A percentile compares a stretch with the other conserved stretches of the same genome.
These are phyloP conservation scores for Pseudozyma tsukubaensis DNA, from an alignment of 1,284 basidiomycete genomes.

Conservation along the genomic window DNA sequence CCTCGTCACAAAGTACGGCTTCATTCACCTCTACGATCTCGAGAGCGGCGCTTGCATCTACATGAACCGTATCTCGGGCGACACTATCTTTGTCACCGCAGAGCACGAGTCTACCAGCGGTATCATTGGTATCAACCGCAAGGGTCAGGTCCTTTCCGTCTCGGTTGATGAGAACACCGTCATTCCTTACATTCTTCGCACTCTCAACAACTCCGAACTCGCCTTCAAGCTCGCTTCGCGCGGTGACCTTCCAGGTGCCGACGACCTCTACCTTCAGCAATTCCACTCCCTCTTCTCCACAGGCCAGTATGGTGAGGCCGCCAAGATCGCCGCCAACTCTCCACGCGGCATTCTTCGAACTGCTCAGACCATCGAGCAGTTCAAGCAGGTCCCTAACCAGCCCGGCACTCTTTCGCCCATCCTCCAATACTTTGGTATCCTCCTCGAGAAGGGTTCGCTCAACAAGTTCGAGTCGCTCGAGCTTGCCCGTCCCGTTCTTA, in stretches of 20 bases:
- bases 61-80: slow-evolving; percentile 99
- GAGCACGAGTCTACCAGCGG: slow-evolving; percentile 93
- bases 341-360: slow-evolving; percentile 96
- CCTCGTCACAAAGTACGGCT: slow-evolving; percentile 98
- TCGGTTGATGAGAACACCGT: slow-evolving; percentile 96
- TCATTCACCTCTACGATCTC: slow-evolving; percentile 99
- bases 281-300: slow-evolving; percentile 92
- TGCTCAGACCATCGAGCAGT: slow-evolving; percentile 93
- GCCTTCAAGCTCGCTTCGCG: slow-evolving; percentile 98
- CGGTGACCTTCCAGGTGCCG: slow-evolving; percentile 96
- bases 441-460: slow-evolving; percentile 96
- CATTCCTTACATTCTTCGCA: slow-evolving; percentile 92
- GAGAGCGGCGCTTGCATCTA: slow-evolving; percentile 99
- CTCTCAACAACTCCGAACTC: slow-evolving; percentile 96
- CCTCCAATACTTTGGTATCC: slow-evolving; percentile 96
- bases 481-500: slow-evolving; percentile 92
- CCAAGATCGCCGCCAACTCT: slow-evolving; percentile 97
- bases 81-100: slow-evolving; percentile 98
- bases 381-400: slow-evolving; percentile 92
- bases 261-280: slow-evolving; percentile 95
- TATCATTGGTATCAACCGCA: slow-evolving; percentile 99
- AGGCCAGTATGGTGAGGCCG: slow-evolving; percentile 94
- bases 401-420: slow-evolving; percentile 94
- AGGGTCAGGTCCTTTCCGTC: slow-evolving; percentile 97
- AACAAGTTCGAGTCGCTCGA: slow-evolving; percentile 97